Evolutionary conservation across 257 asterid species (phyloP), one percentile per base, ranked within the genome.

Genomic region (Solanum clarkiae): DNA sequence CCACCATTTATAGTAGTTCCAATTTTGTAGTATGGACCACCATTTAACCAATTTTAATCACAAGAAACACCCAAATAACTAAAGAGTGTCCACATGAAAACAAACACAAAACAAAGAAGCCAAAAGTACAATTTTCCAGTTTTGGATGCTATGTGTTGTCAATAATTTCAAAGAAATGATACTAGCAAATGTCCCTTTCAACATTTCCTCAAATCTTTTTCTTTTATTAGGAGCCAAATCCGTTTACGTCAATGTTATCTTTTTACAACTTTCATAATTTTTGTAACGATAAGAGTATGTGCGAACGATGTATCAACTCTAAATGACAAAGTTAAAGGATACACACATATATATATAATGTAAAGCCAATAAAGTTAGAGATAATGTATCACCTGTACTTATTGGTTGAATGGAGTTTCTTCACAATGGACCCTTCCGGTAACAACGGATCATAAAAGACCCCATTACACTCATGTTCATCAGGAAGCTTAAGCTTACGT

Each of bases 401-500:
- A 74, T 89, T 66, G 2, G 99, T 93, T 1, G 92, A 72, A 8
- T 86, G 15, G 26, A 96, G 89, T 81, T 92, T 95, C 79, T 36
- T 90, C 26, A 82, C 87, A 4, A 87, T 62, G 3, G 88, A 60
- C 5, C 77, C 91, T 51, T 47, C 0, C 4, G 82, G 84, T 54
- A 57, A 0, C 5, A 90, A 93, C 0, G 99, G 97, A 10, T 97
- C 95, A 54, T 88, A 93, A 68, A 87, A 94, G 7, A 44, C 56
- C 16, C 84, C 91, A 1, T 53, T 86, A 14, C 65, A 74, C 12
- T 59, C 71, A 7, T 26, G 81, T 0, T 36, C 81, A 0, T 79
- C 90, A 0, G 93, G 92, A 36, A 68, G 75, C 24, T 1, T 68
- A 0, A 68, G 75, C 8, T 8, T 32, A 11, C 22, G 74, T 66